These are phyloP conservation scores for Cercospora zeae-maydis DNA, from an alignment of 2,329 filamentous ascomycete species.

Conservation along the genomic window DNA sequence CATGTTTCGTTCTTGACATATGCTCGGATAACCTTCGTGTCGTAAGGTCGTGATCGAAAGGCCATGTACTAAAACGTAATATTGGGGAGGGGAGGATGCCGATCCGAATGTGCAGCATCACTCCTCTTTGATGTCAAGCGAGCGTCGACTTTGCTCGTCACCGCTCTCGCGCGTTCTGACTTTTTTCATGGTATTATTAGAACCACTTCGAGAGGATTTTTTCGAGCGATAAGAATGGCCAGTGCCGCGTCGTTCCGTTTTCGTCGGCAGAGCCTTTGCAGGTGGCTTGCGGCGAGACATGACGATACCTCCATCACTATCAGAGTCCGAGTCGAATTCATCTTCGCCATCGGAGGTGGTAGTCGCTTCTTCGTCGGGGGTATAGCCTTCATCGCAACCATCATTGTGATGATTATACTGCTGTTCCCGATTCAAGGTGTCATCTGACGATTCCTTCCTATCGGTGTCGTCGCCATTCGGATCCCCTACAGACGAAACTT, in stretches of 20 bases:
- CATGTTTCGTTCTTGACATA: constrained; percentile 3
- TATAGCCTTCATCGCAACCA: constrained; percentile 34
- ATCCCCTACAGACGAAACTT: constrained; percentile 42
- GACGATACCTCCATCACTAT: constrained; percentile 40
- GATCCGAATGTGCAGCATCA: constrained; percentile 9
- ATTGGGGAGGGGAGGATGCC: background rate
- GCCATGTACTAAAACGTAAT: constrained; percentile 10
- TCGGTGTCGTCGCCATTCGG: constrained; percentile 33
- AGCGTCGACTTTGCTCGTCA: constrained; percentile 24
- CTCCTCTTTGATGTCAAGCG: constrained; percentile 26
- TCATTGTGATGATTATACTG: constrained; percentile 25
- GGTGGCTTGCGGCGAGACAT: constrained; percentile 37
- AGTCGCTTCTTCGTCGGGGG: constrained; percentile 33
- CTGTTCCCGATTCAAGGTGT: constrained; percentile 35
- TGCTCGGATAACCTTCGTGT: constrained; percentile 7
- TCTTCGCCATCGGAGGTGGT: constrained; percentile 42
- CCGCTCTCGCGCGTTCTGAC: constrained; percentile 36
- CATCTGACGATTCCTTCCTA: constrained; percentile 39
- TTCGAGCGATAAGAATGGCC: constrained; percentile 34
- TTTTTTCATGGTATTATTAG: constrained; percentile 51
- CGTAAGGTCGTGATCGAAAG: constrained; percentile 15
- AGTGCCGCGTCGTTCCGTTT: constrained; percentile 32
- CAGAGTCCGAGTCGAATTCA: constrained; percentile 40
- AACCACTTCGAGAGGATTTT: constrained; percentile 47
- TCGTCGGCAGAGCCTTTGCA: constrained; percentile 12